A percentile compares a stretch with the other conserved stretches of the same genome.
Conservation (phyloP, 352 stramenopile species). For the Globisporangium splendens region DNA sequence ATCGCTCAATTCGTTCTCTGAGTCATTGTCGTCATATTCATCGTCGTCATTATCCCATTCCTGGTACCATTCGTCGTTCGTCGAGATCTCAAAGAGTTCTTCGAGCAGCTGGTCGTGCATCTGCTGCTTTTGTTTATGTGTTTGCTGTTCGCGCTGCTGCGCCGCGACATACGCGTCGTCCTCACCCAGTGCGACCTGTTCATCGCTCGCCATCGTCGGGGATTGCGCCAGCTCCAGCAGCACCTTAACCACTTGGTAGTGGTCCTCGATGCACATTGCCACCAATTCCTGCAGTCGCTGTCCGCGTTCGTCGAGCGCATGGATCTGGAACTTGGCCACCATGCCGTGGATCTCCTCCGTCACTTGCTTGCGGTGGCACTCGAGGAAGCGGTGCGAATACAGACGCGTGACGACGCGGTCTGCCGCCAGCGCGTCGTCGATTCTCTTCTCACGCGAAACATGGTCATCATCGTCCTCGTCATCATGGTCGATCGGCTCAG, state of each 20-base stretch:
- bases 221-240: conserved; percentile 53
- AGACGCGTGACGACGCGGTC: conserved; percentile 51
- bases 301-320: conserved; percentile 44
- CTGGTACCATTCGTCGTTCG: conserved; percentile 66
- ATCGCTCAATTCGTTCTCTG: not conserved
- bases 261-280: conserved; percentile 14
- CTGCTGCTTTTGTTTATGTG: conserved; percentile 14
- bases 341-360: conserved; percentile 31
- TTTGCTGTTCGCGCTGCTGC: conserved; percentile 18
- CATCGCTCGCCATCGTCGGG: conserved; percentile 38
- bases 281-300: conserved; percentile 30
- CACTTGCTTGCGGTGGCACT: conserved; percentile 47
- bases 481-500: not conserved
- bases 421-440: conserved; percentile 21
- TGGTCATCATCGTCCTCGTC: not conserved
- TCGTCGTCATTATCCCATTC: conserved; percentile 50
- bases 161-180: conserved; percentile 10
- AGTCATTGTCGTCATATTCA: not conserved
- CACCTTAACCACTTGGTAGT: conserved; percentile 54
- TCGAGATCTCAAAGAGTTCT: conserved; percentile 59
- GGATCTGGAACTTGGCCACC: conserved; percentile 49
- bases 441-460: not conserved
- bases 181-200: conserved; percentile 27
- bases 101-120: conserved; percentile 38
- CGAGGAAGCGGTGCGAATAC: conserved; percentile 48